Percentiles rank a stretch among this genome's conserved stretches.
Evolutionary conservation across 306 rosid genomes (phyloP).

Genomic region (Arachis stenosperma): DNA sequence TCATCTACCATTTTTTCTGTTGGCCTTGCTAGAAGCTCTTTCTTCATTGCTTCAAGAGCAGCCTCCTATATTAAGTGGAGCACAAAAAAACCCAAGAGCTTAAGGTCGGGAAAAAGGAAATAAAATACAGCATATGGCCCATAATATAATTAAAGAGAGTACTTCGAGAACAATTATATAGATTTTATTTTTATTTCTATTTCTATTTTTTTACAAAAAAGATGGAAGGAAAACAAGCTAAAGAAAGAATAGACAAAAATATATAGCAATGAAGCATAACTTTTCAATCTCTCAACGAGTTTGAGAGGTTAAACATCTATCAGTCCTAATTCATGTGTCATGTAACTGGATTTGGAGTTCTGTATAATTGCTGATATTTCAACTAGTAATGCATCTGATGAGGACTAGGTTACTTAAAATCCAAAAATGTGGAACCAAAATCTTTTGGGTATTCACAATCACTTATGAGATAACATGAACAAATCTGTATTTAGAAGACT

Average conservation of each 20-base stretch:
- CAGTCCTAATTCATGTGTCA: slow-evolving; percentile 4
- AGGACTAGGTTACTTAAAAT: slow-evolving; percentile 10
- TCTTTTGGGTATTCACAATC: slow-evolving; percentile 16
- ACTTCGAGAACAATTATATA: neutral
- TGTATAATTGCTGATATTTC: slow-evolving; percentile 15
- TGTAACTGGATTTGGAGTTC: slow-evolving; percentile 22
- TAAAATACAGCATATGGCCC: neutral
- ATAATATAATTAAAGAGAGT: neutral
- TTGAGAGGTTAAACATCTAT: neutral
- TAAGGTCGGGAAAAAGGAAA: neutral
- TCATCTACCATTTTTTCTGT: slow-evolving; percentile 85
- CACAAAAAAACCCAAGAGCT: slow-evolving; percentile 14
- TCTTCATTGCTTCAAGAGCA: slow-evolving; percentile 78
- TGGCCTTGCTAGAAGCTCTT: slow-evolving; percentile 84
- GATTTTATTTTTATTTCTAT: neutral
- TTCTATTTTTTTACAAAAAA: too few species aligned
- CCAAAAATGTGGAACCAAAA: slow-evolving; percentile 29
- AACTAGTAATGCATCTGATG: slow-evolving; percentile 23
- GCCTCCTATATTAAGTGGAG: slow-evolving; percentile 61
- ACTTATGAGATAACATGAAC: slow-evolving; percentile 30
- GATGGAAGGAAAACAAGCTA: too few species aligned
- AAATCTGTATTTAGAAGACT: slow-evolving; percentile 18
- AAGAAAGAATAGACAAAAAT: too few species aligned
- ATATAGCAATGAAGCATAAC: too few species aligned
- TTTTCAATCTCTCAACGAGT: too few species aligned